A percentile compares a stretch with the other conserved stretches of the same genome.
phyloP scores from a whole-genome alignment of 768 basidiomycete genomes.

The Trametes gibbosa region DNA sequence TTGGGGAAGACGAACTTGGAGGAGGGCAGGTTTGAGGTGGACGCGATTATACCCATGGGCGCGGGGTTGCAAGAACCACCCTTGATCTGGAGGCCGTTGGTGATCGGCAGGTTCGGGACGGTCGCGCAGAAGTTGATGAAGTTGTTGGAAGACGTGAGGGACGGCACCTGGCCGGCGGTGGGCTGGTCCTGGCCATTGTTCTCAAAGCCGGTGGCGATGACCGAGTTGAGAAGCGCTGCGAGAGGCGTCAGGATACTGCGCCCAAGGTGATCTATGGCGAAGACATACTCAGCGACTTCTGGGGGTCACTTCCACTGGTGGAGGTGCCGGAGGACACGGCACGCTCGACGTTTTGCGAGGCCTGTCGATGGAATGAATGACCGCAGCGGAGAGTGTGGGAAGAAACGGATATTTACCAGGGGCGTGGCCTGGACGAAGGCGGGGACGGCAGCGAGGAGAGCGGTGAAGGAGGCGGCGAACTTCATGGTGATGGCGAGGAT shows the following conservation, averaged over 20 bases:
- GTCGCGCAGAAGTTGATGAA: conserved; percentile 67
- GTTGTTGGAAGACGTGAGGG: conserved; percentile 62
- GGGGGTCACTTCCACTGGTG: conserved; percentile 36
- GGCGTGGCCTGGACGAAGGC: conserved; percentile 32
- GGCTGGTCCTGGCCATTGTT: conserved; percentile 44
- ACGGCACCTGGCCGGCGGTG: conserved; percentile 47
- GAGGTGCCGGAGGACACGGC: conserved; percentile 12
- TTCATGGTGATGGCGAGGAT: conserved; percentile 44
- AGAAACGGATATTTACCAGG: conserved; percentile 16
- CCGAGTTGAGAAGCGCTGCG: conserved; percentile 41
- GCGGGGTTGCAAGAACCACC: conserved; percentile 44
- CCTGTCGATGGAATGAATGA: background rate
- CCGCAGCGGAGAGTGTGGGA: background rate
- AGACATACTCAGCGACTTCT: conserved; percentile 41
- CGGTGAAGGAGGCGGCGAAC: conserved; percentile 41
- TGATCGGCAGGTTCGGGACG: conserved; percentile 49
- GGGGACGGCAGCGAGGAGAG: conserved; percentile 41
- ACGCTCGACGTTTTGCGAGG: no score
- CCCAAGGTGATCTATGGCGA: background rate
- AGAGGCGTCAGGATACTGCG: background rate
- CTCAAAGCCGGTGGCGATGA: conserved; percentile 53
- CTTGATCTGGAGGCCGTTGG: conserved; percentile 54
- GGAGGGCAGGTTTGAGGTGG: conserved; percentile 50
- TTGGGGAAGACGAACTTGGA: conserved; percentile 49
- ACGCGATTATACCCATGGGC: conserved; percentile 60